phyloP scores from a whole-genome alignment of 768 basidiomycete genomes.

The Boletellus ananas region DNA sequence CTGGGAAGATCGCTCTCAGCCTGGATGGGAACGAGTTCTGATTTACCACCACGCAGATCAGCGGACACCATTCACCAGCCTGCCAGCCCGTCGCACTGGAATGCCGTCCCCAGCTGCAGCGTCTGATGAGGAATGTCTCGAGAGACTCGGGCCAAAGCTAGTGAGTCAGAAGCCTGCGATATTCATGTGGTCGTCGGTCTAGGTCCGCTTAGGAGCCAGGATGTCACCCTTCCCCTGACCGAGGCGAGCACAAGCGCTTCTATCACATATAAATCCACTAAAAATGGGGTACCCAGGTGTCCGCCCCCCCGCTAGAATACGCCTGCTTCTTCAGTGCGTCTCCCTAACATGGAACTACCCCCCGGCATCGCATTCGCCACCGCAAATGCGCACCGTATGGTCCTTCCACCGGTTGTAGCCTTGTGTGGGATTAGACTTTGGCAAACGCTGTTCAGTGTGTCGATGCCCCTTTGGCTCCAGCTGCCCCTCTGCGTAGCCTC shows the following conservation, averaged over 20 bases:
- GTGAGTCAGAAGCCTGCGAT: no score
- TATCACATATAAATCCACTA: background rate
- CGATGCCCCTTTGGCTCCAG: slow-evolving; percentile 16
- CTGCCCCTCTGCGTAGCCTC: slow-evolving; percentile 18
- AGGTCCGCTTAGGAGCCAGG: no score
- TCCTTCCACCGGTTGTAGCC: slow-evolving; percentile 15
- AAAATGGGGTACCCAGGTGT: background rate
- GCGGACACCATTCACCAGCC: background rate
- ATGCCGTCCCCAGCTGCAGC: no score
- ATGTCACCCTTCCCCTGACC: no score
- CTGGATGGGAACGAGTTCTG: slow-evolving; percentile 4
- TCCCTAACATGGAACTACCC: slow-evolving; percentile 27
- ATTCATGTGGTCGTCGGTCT: no score
- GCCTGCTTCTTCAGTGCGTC: background rate
- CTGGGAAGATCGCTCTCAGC: background rate
- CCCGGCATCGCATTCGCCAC: slow-evolving; percentile 31
- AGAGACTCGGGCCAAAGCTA: no score
- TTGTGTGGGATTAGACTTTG: slow-evolving; percentile 14
- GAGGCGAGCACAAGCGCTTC: no score
- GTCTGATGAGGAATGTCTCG: background rate
- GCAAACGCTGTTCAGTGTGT: slow-evolving; percentile 1
- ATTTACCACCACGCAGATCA: slow-evolving; percentile 15
- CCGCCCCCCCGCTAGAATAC: background rate
- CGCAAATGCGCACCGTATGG: slow-evolving; percentile 23
- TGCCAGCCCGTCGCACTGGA: no score